phyloP scores from a whole-genome alignment of 2,329 filamentous ascomycete species.

The Diaporthe sp. region DNA sequence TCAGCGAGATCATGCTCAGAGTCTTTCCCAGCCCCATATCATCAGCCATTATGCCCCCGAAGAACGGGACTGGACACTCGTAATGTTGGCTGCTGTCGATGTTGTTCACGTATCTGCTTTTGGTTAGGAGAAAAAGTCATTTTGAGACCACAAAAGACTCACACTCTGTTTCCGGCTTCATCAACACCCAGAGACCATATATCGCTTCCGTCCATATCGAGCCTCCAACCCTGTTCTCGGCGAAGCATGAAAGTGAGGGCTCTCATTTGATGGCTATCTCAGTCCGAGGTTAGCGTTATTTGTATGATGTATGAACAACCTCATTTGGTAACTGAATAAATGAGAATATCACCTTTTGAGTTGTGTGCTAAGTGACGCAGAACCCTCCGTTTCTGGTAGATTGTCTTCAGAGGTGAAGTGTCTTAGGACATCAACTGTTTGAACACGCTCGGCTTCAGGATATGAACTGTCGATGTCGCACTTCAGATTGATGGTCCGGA shows the following conservation, averaged over 20 bases:
- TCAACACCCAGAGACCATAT: constrained; percentile 6
- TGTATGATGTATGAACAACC: too few relatives aligned
- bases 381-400: constrained; percentile 16
- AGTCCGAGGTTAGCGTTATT: too few relatives aligned
- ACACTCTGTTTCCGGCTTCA: background rate
- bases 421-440: background rate
- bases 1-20: background rate
- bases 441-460: too few relatives aligned
- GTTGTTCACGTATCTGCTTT: background rate
- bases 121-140: too few relatives aligned
- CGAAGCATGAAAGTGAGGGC: constrained; percentile 15
- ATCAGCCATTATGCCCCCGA: background rate
- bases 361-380: constrained; percentile 8
- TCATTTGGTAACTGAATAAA: too few relatives aligned
- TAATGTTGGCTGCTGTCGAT: background rate
- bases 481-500: background rate
- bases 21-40: background rate
- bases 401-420: background rate
- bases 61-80: background rate
- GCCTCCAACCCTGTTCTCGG: constrained; percentile 28
- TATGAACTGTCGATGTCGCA: too few relatives aligned
- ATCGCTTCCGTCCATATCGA: background rate
- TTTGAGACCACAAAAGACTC: background rate
- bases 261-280: constrained; percentile 10
- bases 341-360: too few relatives aligned